Evolutionary conservation across 116 monocot species (phyloP), one percentile per base, ranked within the genome.

Genomic region (Cymodocea nodosa): DNA sequence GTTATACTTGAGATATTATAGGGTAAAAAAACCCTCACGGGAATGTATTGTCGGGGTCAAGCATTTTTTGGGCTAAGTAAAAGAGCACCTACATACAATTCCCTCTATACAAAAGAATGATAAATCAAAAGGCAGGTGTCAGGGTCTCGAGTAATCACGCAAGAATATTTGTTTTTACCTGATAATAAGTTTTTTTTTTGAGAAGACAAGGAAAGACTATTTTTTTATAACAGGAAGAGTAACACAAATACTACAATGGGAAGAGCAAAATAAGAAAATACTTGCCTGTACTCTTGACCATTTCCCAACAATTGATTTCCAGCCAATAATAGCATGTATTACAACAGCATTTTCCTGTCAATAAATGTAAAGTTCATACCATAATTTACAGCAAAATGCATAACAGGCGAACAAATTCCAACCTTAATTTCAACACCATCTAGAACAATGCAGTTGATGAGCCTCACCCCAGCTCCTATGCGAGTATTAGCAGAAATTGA

Each of bases 361-460:
- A 15, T 9, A 73, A 35, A 70, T 44, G n/a, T 20, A 54, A 54
- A 17, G 52, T 53, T 67, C 16, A 65, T 39, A 44, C 39, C 53
- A 54, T 35, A 54, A 71, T 2, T 52, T 22, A 35, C 2, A 11
- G 59, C 53, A 30, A 54, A 51, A 39, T 19, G 23, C 7, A 48
- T 57, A 20, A 15, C 40, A 53, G 14, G 0, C 19, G 50, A 24
- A 60, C 5, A 49, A 44, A 24, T 30, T 52, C 76, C 17, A 15
- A 94, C 97, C 95, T 82, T 75, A 57, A 97, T 85, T 82, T 97
- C 97, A 71, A 97, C 97, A 78, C 88, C 88, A 70, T 97, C 97
- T 58, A 91, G 68, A 76, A 97, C 84, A 36, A 88, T 91, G 78
- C 97, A 97, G 71, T 78, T 86, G 65, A 86, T 84, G 50, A 91